These are phyloP conservation scores for Flaveria bidentis DNA, from an alignment of 129 eudicot genomes.

Conservation along the genomic window DNA sequence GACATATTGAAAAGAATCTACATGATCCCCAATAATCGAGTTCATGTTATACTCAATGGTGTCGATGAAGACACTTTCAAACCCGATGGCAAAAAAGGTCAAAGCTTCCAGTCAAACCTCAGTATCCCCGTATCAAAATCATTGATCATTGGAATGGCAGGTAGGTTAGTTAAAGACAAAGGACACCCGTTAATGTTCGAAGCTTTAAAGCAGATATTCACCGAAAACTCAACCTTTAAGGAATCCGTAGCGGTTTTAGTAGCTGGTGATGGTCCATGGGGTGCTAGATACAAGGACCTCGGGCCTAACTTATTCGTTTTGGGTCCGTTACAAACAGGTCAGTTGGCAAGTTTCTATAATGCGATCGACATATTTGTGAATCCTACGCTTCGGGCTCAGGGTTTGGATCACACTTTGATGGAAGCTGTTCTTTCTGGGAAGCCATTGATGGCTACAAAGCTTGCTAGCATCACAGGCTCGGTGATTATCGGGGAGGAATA, in stretches of 20 bases:
- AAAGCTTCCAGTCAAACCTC: constrained; percentile 36
- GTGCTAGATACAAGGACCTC: constrained; percentile 59
- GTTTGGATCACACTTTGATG: constrained; percentile 70
- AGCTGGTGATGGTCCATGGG: constrained; percentile 90
- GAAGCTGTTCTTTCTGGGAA: constrained; percentile 72
- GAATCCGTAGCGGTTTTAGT: constrained; percentile 54
- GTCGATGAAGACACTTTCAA: constrained; percentile 61
- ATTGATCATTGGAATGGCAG: constrained; percentile 64
- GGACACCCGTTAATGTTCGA: constrained; percentile 77
- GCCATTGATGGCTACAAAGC: constrained; percentile 73
- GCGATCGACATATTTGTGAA: constrained; percentile 65
- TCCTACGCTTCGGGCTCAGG: constrained; percentile 84
- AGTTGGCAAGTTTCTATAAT: constrained; percentile 61
- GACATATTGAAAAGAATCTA: constrained; percentile 65
- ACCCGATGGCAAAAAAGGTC: constrained; percentile 42
- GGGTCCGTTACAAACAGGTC: constrained; percentile 62
- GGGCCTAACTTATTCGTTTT: constrained; percentile 56
- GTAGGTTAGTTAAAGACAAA: constrained; percentile 77
- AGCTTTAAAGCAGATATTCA: constrained; percentile 65
- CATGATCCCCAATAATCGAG: constrained; percentile 75
- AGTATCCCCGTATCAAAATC: constrained; percentile 43
- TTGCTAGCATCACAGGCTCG: constrained; percentile 72
- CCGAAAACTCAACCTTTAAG: constrained; percentile 49
- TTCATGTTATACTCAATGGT: constrained; percentile 69
- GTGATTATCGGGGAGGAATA: constrained; percentile 52